Evolutionary conservation across 352 stramenopile genomes (phyloP), one percentile per base, ranked within the genome.

Genomic region (Phytophthora kernoviae): DNA sequence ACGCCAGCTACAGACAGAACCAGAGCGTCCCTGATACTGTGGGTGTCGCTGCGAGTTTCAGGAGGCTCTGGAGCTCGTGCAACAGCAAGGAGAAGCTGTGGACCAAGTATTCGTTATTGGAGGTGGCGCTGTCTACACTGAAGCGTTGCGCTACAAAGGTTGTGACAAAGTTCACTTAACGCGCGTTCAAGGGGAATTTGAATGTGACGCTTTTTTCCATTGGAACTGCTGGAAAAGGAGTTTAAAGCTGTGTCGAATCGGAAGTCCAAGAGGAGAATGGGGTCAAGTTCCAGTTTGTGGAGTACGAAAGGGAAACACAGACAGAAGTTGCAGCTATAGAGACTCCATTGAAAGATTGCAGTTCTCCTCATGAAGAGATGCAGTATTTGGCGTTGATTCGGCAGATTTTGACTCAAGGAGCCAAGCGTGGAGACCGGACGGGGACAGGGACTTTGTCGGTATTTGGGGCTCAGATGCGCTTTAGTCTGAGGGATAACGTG

Each of bases 361-460:
- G 53, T n/a, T 62, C 42, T 39, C 66, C 70, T 1, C 81, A 91
- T 30, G 73, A 91, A 48, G 81, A 91, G 62, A 58, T 80, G 64
- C 83, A 92, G 70, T 92, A 91, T 33, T 77, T 99, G 18, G 77
- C 98, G 20, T 70, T 99, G 55, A 98, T 99, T 67, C 84, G 88
- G 41, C 92, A 98, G 55, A 99, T 99, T 58, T 75, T 99, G 54
- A 76, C 90, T 2, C 84, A 98, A 69, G 98, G 98, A 24, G 84
- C 93, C 2, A 68, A 81, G 30, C 93, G 98, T 42, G 97, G 85
- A 33, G 98, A 99, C 79, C 93, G 98, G 42, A 99, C 98, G 5
- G 97, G 97, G 18, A 99, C 97, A 0, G 98, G 98, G 5, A 99
- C 98, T 11, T 55, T 99, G 18, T 99, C 94, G n/a, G 88, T 98